These are phyloP conservation scores for Microsporum audouinii DNA, from an alignment of 2,329 filamentous ascomycete species.

Conservation along the genomic window DNA sequence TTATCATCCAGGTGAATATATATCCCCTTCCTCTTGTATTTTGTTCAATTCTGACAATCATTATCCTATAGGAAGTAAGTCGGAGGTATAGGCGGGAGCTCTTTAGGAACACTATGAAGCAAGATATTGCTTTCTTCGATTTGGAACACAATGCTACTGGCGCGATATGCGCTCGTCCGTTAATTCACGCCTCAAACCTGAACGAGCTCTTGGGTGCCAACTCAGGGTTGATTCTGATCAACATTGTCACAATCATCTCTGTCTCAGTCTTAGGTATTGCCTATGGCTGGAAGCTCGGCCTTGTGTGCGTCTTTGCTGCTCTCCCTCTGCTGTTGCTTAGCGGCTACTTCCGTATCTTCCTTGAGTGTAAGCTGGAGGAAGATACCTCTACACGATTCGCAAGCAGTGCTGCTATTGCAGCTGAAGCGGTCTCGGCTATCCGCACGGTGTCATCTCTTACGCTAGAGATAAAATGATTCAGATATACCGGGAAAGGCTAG, in stretches of 20 bases:
- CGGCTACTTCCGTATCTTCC: slow-evolving; percentile 55
- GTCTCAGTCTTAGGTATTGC: slow-evolving; percentile 60
- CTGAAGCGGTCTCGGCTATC: slow-evolving; percentile 43
- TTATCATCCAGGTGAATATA: slow-evolving; percentile 52
- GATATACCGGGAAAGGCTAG: slow-evolving; percentile 39
- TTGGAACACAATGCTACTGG: slow-evolving; percentile 61
- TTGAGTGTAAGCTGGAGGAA: slow-evolving; percentile 49
- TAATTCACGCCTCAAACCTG: slow-evolving; percentile 70
- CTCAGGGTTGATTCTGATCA: slow-evolving; percentile 72
- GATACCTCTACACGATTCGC: slow-evolving; percentile 42
- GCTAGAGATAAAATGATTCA: slow-evolving; percentile 40
- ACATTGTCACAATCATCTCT: slow-evolving; percentile 56
- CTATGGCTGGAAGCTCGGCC: slow-evolving; percentile 63
- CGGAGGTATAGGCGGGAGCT: slow-evolving; percentile 35
- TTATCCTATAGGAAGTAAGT: slow-evolving; percentile 49
- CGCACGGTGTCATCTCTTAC: slow-evolving; percentile 42
- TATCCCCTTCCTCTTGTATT: slow-evolving; percentile 51
- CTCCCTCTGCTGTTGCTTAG: slow-evolving; percentile 58
- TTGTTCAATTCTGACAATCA: slow-evolving; percentile 56
- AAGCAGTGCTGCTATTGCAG: slow-evolving; percentile 40
- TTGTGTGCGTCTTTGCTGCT: slow-evolving; percentile 54
- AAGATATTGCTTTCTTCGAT: slow-evolving; percentile 55
- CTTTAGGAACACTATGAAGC: slow-evolving; percentile 52
- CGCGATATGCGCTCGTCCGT: slow-evolving; percentile 65
- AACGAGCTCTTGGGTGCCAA: slow-evolving; percentile 78